A percentile compares a stretch with the other conserved stretches of the same genome.
Evolutionary conservation across 306 rosid species (phyloP).

Genomic region (Lagenaria siceraria): DNA sequence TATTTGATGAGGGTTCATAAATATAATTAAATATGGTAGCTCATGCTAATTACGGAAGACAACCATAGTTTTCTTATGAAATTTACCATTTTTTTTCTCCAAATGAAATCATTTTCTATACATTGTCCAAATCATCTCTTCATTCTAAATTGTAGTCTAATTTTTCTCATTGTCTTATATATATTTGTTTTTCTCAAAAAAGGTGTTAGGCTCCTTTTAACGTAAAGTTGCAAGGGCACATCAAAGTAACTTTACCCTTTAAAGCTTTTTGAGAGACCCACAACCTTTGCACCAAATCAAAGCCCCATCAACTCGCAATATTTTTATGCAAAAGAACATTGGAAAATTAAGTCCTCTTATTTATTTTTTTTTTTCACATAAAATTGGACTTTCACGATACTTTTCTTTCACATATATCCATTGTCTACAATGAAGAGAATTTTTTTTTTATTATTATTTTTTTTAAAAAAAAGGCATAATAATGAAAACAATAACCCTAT

Average conservation of each 20-base stretch:
- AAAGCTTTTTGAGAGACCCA: neutral
- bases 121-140: too few species aligned
- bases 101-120: too few species aligned
- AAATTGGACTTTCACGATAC: neutral
- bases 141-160: too few species aligned
- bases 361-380: neutral
- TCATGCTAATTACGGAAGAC: too few species aligned
- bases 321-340: neutral
- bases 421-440: neutral
- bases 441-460: too few species aligned
- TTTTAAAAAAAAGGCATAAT: too few species aligned
- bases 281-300: neutral
- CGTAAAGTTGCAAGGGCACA: neutral
- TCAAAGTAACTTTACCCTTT: neutral
- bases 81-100: too few species aligned
- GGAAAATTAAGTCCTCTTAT: neutral
- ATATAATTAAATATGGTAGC: too few species aligned
- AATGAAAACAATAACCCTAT: too few species aligned
- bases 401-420: neutral
- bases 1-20: too few species aligned
- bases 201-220: neutral
- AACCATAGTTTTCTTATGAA: too few species aligned
- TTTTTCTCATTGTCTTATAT: too few species aligned
- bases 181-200: neutral
- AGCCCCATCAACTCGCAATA: neutral